A percentile compares a stretch with the other conserved stretches of the same genome.
phyloP scores from a whole-genome alignment of 176 grass and related monocot genomes.

The Canna indica region DNA sequence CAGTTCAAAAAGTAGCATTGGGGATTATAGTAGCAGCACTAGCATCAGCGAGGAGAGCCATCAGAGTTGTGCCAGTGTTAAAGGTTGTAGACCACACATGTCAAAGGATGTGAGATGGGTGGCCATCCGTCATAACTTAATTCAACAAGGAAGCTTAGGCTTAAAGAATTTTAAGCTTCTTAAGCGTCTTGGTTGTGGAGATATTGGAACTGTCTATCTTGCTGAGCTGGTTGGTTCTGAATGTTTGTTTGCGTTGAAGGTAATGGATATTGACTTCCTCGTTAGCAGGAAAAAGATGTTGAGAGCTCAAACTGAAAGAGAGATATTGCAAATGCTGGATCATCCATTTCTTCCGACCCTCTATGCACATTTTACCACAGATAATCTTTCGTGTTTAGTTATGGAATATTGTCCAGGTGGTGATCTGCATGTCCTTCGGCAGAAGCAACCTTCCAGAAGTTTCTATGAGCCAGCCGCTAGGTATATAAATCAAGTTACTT shows the following conservation, averaged over 20 bases:
- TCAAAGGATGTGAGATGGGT: conserved; percentile 90
- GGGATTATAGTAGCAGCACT: conserved; percentile 90
- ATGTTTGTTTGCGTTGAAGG: conserved; percentile 92
- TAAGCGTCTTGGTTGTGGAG: conserved; percentile 84
- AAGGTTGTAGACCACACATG: conserved; percentile 86
- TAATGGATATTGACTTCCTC: conserved; percentile 92
- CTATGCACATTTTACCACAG: conserved; percentile 89
- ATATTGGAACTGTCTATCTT: conserved; percentile 96
- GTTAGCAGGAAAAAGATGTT: conserved; percentile 93
- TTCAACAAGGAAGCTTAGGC: conserved; percentile 67
- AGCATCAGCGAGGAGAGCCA: conserved; percentile 93
- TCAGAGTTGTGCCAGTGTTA: conserved; percentile 46
- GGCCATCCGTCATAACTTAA: conserved; percentile 46
- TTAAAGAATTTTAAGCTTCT: conserved; percentile 94
- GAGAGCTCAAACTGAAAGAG: conserved; percentile 89
- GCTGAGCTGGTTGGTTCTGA: conserved; percentile 70
- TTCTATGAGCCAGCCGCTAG: conserved; percentile 87
- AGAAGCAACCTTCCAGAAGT: conserved; percentile 74
- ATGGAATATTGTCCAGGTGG: conserved; percentile 96
- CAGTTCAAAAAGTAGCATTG: conserved; percentile 93
- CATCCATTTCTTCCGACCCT: conserved; percentile 92
- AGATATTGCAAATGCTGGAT: conserved; percentile 96
- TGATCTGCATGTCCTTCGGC: conserved; percentile 82
- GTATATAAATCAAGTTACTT: conserved; percentile 28
- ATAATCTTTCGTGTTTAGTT: conserved; percentile 89